phyloP scores from a whole-genome alignment of 441 rosid genomes.

The Gossypium aridum region DNA sequence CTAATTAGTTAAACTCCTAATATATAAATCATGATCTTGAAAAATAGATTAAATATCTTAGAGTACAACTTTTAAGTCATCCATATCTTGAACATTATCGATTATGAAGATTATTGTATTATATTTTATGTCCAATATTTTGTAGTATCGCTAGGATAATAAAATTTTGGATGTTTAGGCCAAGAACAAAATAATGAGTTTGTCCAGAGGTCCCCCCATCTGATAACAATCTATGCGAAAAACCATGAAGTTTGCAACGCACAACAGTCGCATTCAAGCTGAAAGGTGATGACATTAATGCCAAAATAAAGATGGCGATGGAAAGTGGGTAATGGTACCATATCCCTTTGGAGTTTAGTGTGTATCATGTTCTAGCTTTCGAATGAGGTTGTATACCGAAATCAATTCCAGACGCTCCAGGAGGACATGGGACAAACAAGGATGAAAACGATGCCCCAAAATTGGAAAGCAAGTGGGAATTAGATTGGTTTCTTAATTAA shows the following conservation, averaged over 20 bases:
- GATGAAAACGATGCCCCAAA: slow-evolving; percentile 14
- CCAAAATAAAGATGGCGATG: not conserved
- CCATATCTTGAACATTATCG: not conserved
- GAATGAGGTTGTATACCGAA: slow-evolving; percentile 16
- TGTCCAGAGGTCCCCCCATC: not conserved
- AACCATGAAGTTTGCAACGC: not conserved
- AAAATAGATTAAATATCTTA: not conserved
- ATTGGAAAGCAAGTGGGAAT: too few relatives aligned
- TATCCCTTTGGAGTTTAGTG: not conserved
- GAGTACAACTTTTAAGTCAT: not conserved
- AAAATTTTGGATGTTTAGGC: slow-evolving; percentile 2
- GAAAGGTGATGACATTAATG: not conserved
- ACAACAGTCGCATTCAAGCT: not conserved
- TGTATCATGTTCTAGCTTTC: not conserved
- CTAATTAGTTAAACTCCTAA: not conserved
- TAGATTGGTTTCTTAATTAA: not conserved
- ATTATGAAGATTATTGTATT: not conserved
- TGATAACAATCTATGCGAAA: not conserved
- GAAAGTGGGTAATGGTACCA: not conserved
- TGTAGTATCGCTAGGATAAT: not conserved
- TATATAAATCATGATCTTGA: not conserved
- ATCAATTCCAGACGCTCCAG: not conserved
- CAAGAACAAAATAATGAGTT: not conserved
- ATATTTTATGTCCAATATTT: not conserved
- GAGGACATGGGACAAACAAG: slow-evolving; percentile 18